Conservation (phyloP, 805 yeast genomes). For the Candida saitoana region DNA sequence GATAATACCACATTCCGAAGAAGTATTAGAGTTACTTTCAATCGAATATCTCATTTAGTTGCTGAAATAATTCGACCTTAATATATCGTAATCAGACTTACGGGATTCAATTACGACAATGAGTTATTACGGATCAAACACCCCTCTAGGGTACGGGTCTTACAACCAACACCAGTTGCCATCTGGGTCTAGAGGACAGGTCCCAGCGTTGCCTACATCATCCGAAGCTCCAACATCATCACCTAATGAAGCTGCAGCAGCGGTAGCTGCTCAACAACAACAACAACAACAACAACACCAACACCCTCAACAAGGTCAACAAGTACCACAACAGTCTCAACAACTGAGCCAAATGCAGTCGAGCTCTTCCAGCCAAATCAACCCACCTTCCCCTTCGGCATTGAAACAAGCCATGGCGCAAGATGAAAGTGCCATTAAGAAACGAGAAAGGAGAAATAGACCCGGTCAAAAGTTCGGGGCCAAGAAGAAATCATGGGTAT, state of each 20-base stretch:
- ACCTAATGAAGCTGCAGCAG: conserved; percentile 2
- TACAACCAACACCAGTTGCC: conserved; percentile 5
- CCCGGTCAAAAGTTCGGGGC: conserved; percentile 60
- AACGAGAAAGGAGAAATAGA: conserved; percentile 30
- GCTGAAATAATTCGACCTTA: not conserved
- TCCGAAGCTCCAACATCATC: not conserved
- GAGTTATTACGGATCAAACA: conserved; percentile 3
- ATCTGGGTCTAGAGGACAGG: conserved; percentile 1
- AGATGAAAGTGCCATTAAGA: not conserved
- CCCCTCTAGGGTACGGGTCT: conserved; percentile 2
- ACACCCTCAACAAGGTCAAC: not conserved
- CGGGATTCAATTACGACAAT: conserved; percentile 1
- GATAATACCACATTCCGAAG: not conserved
- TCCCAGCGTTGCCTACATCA: conserved; percentile 3
- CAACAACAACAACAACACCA: not conserved
- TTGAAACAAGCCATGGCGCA: not conserved
- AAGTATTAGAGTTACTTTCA: not conserved
- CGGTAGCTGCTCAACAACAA: conserved; percentile 1
- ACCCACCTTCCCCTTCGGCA: not conserved
- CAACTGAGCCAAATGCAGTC: not conserved
- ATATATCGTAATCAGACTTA: not conserved
- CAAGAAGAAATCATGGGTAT: conserved; percentile 59
- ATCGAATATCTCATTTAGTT: not conserved
- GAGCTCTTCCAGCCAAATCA: not conserved
- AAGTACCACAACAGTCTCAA: not conserved